Conservation (phyloP, 2,329 filamentous ascomycete genomes). For the Thielaviopsis ethacetica region DNA sequence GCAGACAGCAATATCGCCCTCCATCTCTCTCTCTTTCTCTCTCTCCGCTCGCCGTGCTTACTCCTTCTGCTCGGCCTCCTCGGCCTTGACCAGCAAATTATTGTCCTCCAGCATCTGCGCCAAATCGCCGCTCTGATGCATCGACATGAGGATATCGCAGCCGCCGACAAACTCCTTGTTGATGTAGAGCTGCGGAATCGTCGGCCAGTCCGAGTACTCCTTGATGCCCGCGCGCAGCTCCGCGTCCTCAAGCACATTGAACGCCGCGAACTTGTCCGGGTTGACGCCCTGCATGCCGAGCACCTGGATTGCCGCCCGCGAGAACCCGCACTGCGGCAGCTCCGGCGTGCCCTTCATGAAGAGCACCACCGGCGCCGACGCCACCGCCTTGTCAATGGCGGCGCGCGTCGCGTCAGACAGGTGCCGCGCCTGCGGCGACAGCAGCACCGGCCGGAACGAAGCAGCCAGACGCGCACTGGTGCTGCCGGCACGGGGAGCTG, state of each 20-base stretch:
- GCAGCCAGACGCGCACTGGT: background rate
- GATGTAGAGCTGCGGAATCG: constrained; percentile 91
- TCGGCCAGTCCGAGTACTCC: constrained; percentile 98
- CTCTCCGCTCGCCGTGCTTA: constrained; percentile 13
- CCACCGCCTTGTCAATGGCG: constrained; percentile 82
- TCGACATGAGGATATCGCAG: constrained; percentile 91
- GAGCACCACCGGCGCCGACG: constrained; percentile 77
- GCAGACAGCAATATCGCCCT: constrained; percentile 13
- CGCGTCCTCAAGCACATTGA: constrained; percentile 87
- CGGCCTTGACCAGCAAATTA: constrained; percentile 52
- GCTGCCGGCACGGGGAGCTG: too few species aligned
- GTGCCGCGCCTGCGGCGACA: background rate
- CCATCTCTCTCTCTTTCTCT: constrained; percentile 11
- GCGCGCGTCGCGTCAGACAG: constrained; percentile 65
- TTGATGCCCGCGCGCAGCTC: constrained; percentile 87
- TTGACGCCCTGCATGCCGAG: constrained; percentile 88
- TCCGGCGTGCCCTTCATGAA: constrained; percentile 99
- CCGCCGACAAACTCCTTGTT: constrained; percentile 92
- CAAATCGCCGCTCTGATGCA: constrained; percentile 92
- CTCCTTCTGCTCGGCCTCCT: constrained; percentile 26
- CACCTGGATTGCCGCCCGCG: constrained; percentile 85
- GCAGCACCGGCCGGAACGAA: background rate
- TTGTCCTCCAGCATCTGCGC: constrained; percentile 87
- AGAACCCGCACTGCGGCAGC: constrained; percentile 92
- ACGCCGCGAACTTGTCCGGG: constrained; percentile 90